Conservation (phyloP, 2,329 filamentous ascomycete species). For the Talaromyces sp. region DNA sequence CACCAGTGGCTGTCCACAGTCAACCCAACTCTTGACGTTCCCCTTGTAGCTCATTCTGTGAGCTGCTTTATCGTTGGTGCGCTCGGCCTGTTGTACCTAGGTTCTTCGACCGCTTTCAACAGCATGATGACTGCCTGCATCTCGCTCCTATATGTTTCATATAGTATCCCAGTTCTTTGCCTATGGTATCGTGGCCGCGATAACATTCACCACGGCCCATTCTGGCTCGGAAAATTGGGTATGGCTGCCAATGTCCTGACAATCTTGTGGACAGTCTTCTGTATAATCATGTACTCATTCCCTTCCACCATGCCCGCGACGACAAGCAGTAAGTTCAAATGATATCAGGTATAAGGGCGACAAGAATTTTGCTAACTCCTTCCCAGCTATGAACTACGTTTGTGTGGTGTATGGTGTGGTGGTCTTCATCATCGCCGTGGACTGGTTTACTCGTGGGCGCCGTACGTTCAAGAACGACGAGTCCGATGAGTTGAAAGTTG, state of each 20-base stretch:
- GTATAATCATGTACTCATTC: constrained; percentile 41
- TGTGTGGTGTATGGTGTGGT: constrained; percentile 40
- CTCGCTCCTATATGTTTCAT: constrained; percentile 51
- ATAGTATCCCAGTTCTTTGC: constrained; percentile 51
- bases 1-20: constrained; percentile 46
- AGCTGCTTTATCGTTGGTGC: constrained; percentile 51
- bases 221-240: constrained; percentile 52
- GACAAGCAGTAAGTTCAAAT: constrained; percentile 37
- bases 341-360: too few species aligned
- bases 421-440: constrained; percentile 36
- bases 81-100: constrained; percentile 53
- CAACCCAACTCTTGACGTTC: constrained; percentile 47
- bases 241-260: constrained; percentile 46
- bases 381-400: constrained; percentile 47
- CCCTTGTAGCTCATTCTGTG: constrained; percentile 48
- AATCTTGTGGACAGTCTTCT: constrained; percentile 52
- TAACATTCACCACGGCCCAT: constrained; percentile 50
- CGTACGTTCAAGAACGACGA: too few species aligned
- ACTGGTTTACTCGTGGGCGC: constrained; percentile 39
- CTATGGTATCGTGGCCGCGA: constrained; percentile 50
- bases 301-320: constrained; percentile 38
- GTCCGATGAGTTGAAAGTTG: too few species aligned
- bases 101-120: constrained; percentile 46
- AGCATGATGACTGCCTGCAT: constrained; percentile 52
- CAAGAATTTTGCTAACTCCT: background rate